A percentile compares a stretch with the other conserved stretches of the same genome.
Conservation (phyloP, 176 grass and related monocot species). For the Avena eriantha region DNA sequence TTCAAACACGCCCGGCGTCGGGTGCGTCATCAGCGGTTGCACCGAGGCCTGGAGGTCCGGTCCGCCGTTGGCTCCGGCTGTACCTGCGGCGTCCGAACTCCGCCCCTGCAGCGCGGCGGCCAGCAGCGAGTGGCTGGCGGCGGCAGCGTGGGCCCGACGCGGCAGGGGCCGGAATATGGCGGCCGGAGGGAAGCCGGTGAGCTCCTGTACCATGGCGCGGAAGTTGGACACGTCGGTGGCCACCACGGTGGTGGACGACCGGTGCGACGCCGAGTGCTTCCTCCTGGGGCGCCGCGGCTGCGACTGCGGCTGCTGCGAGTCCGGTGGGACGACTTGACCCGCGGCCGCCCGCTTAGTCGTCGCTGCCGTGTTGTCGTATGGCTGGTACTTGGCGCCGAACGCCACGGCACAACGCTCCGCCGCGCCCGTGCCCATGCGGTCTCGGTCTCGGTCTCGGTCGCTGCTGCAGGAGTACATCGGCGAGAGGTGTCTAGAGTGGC, state of each 20-base stretch:
- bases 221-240: constrained; percentile 84
- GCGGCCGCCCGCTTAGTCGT: background rate
- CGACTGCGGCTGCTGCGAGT: background rate
- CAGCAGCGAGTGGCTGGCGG: background rate
- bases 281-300: constrained; percentile 38
- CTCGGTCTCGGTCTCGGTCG: constrained; percentile 3
- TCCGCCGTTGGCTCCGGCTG: background rate
- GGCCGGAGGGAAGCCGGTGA: constrained; percentile 80
- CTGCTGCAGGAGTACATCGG: constrained; percentile 43
- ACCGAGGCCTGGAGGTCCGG: background rate
- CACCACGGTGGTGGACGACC: constrained; percentile 56
- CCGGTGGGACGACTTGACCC: background rate
- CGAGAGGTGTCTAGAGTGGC: background rate
- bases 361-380: background rate
- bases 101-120: background rate
- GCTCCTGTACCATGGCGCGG: constrained; percentile 96
- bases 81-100: background rate
- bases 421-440: background rate
- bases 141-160: constrained; percentile 41
- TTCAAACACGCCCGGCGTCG: constrained; percentile 41
- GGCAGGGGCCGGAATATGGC: constrained; percentile 62
- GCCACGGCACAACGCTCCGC: background rate
- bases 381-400: constrained; percentile 27
- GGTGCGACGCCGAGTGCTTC: constrained; percentile 41
- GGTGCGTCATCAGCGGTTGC: constrained; percentile 32